A percentile compares a stretch with the other conserved stretches of the same genome.
These are phyloP conservation scores for Tinospora cordifolia DNA, from an alignment of 164 flowering plant species.

Conservation along the genomic window DNA sequence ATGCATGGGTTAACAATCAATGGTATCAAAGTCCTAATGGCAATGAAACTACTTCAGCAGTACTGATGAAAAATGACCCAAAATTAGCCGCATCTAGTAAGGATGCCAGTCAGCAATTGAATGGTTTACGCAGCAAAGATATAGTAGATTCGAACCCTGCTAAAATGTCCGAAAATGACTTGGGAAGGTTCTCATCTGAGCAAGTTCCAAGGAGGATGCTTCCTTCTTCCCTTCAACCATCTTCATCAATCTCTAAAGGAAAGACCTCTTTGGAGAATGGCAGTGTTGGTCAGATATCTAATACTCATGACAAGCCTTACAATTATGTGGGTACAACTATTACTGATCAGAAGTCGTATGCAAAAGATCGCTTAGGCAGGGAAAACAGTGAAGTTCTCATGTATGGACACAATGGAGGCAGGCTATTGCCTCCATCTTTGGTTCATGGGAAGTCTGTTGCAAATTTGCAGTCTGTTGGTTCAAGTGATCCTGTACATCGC, in stretches of 20 bases:
- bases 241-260: slow-evolving; percentile 14
- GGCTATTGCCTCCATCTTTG: slow-evolving; percentile 54
- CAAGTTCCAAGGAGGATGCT: slow-evolving; percentile 37
- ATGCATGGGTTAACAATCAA: slow-evolving; percentile 12
- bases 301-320: slow-evolving; percentile 21
- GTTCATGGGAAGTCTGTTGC: slow-evolving; percentile 38
- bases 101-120: slow-evolving; percentile 11
- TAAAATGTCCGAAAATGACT: slow-evolving; percentile 18
- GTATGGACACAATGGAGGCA: slow-evolving; percentile 35
- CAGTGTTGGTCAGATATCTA: slow-evolving; percentile 24
- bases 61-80: slow-evolving; percentile 12
- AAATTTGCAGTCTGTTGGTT: slow-evolving; percentile 28
- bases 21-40: slow-evolving; percentile 14
- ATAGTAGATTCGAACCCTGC: slow-evolving; percentile 20
- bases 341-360: slow-evolving; percentile 20
- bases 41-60: slow-evolving; percentile 12
- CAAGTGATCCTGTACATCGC: slow-evolving; percentile 35
- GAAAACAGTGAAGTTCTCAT: slow-evolving; percentile 26
- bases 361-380: slow-evolving; percentile 22
- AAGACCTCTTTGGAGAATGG: slow-evolving; percentile 28
- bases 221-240: slow-evolving; percentile 35
- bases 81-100: slow-evolving; percentile 17
- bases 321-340: slow-evolving; percentile 25
- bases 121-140: slow-evolving; percentile 7
- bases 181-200: slow-evolving; percentile 28